Conservation (phyloP, 805 yeast genomes). For the Jamesozyma rosinii region DNA sequence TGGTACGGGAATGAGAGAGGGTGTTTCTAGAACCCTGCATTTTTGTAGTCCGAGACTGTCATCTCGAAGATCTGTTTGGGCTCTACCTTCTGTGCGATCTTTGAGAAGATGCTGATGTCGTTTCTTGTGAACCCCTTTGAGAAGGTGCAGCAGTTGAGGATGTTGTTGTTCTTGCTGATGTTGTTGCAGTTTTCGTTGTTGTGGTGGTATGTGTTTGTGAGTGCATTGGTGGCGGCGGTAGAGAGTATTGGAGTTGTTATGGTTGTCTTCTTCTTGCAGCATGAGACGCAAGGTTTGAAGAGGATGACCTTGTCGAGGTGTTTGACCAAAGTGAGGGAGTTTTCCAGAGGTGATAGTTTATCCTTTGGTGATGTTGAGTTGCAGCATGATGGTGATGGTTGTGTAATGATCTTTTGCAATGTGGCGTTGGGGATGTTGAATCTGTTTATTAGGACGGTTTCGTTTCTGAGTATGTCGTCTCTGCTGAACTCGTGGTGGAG, state of each 20-base stretch:
- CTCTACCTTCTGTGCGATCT: conserved; percentile 7
- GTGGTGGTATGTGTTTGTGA: background rate
- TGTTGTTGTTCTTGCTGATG: background rate
- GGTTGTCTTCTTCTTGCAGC: conserved; percentile 24
- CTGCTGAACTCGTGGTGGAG: conserved; percentile 12
- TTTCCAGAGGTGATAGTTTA: background rate
- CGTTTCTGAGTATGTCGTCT: background rate
- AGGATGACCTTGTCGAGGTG: conserved; percentile 34
- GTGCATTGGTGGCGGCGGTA: background rate
- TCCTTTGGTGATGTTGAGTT: conserved; percentile 1
- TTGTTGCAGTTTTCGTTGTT: background rate
- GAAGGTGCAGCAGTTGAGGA: conserved; percentile 25
- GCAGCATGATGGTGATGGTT: background rate
- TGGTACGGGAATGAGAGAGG: no score
- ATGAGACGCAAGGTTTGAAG: conserved; percentile 48
- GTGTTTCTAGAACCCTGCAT: conserved; percentile 14
- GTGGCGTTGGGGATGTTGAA: background rate
- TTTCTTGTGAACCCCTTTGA: conserved; percentile 55
- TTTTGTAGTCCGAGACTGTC: conserved; percentile 15
- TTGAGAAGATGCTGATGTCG: conserved; percentile 20
- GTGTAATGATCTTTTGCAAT: background rate
- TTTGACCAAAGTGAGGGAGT: conserved; percentile 11
- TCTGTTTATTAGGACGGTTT: background rate
- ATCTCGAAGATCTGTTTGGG: conserved; percentile 7
- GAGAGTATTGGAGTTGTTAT: background rate